Conservation (phyloP, 2,329 filamentous ascomycete species). For the Cladosporium cucumerinum region DNA sequence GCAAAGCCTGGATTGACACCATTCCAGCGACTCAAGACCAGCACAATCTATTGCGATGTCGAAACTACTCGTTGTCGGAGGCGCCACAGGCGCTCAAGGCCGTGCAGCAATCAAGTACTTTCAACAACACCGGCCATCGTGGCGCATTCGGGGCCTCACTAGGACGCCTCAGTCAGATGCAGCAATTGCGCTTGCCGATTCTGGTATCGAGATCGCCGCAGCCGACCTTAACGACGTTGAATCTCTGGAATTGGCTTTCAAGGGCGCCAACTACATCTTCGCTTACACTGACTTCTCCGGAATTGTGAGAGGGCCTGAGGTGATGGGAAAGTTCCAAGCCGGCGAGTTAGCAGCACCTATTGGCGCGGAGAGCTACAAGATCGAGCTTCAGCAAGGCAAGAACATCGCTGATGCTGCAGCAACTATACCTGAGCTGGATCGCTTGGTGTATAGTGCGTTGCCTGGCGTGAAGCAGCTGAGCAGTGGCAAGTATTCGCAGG, state of each 20-base stretch:
- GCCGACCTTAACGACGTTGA: constrained; percentile 34
- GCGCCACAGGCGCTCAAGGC: constrained; percentile 21
- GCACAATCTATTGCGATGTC: not conserved
- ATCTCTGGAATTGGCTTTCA: constrained; percentile 36
- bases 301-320: constrained; percentile 18
- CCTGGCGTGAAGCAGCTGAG: constrained; percentile 36
- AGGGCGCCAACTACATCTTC: constrained; percentile 39
- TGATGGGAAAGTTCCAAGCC: constrained; percentile 5
- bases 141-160: constrained; percentile 39
- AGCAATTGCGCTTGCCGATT: constrained; percentile 30
- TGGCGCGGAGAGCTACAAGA: constrained; percentile 45
- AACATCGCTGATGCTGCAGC: constrained; percentile 55
- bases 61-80: constrained; percentile 24
- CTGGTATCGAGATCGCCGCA: constrained; percentile 39
- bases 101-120: constrained; percentile 20
- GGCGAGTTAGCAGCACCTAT: constrained; percentile 14
- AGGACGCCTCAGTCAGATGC: constrained; percentile 41
- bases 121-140: constrained; percentile 15
- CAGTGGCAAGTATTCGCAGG: constrained; percentile 40
- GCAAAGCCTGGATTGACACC: not conserved
- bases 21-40: not conserved
- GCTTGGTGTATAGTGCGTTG: constrained; percentile 40
- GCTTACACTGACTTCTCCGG: constrained; percentile 17
- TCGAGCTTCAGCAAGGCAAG: constrained; percentile 51
- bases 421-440: constrained; percentile 31